Evolutionary conservation across 768 basidiomycete genomes (phyloP).

Genomic region (Pleurotus djamor): DNA sequence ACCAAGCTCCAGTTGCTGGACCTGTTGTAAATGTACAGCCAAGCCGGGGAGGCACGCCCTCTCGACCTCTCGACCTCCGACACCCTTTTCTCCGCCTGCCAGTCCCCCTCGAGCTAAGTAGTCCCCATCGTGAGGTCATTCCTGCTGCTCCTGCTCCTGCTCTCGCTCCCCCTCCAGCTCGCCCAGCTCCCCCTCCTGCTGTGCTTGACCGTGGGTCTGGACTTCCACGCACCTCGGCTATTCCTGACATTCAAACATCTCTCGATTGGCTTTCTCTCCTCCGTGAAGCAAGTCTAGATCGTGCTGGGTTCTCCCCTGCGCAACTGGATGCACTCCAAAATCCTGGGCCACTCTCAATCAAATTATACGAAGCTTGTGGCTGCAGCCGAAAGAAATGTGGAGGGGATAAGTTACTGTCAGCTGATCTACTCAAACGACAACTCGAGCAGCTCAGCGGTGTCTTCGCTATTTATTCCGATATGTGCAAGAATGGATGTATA

Average conservation of each 20-base stretch:
- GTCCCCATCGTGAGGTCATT: too few species aligned
- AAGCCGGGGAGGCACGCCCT: too few species aligned
- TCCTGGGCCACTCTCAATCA: constrained; percentile 1
- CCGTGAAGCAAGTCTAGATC: constrained; percentile 13
- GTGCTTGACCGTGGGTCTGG: too few species aligned
- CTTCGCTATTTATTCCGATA: constrained; percentile 23
- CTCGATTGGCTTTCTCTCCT: constrained; percentile 12
- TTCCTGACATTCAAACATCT: constrained; percentile 6
- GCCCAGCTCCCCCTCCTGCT: too few species aligned
- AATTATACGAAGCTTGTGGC: not conserved
- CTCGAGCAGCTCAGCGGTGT: constrained; percentile 26
- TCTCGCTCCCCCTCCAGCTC: too few species aligned
- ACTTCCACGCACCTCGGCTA: not conserved
- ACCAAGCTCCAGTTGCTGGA: too few species aligned
- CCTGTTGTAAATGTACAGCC: too few species aligned
- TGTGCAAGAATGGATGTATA: constrained; percentile 37
- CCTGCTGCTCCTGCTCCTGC: too few species aligned
- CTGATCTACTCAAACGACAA: constrained; percentile 9
- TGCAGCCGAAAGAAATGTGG: not conserved
- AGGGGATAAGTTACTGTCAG: not conserved
- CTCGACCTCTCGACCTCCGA: too few species aligned
- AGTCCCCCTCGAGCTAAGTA: too few species aligned
- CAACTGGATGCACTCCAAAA: constrained; percentile 10
- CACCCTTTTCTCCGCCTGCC: too few species aligned
- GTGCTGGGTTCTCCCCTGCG: constrained; percentile 9